Evolutionary conservation across 2,329 filamentous ascomycete genomes (phyloP), one percentile per base, ranked within the genome.

Genomic region (Pseudogymnoascus sp.): DNA sequence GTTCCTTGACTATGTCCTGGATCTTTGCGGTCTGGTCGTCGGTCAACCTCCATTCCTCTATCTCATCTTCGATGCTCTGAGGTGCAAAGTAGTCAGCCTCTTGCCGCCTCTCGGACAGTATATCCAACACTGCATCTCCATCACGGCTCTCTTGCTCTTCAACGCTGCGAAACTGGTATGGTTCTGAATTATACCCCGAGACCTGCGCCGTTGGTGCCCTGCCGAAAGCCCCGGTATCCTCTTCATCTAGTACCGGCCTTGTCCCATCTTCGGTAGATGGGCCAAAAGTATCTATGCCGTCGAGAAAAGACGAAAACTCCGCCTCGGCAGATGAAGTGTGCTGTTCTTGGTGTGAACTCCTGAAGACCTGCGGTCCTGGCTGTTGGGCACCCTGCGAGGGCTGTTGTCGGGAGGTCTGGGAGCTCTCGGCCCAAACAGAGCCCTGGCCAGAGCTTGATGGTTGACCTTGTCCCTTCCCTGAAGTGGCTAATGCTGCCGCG

Each of bases 61-160:
- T 64, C 23, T 69, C 68, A 26, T 72, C 70, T 42, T 74, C 67
- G 8, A 35, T n/a, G 19, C 69, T 47, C 21, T 63, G 63, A 35
- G 60, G 33, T 53, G 70, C 68, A 38, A 69, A 68, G 31, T 65
- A 57, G 3, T 67, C 64, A 35, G 72, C 68, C 10, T 71, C 35
- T 1, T 44, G 60, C 35, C 65, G 17, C 68, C 72, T 65, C 74
- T 71, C 60, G 13, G 68, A 70, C 10, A 81, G 73, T 26, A 81
- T 69, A n/a, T 70, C 68, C 9, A 77, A 62, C 4, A 80, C 77
- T 3, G 72, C 78, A 36, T 71, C 67, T 26, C 79, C 79, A 67
- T 81, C 79, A 31, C 53, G 63, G 21, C 35, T 64, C 63, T 71
- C 65, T 66, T 70, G 68, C 13, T 73, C 68, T 9, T 62, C 40